Evolutionary conservation across 495 filamentous ascomycete genomes (phyloP).

Genomic region (Niebla homalea): DNA sequence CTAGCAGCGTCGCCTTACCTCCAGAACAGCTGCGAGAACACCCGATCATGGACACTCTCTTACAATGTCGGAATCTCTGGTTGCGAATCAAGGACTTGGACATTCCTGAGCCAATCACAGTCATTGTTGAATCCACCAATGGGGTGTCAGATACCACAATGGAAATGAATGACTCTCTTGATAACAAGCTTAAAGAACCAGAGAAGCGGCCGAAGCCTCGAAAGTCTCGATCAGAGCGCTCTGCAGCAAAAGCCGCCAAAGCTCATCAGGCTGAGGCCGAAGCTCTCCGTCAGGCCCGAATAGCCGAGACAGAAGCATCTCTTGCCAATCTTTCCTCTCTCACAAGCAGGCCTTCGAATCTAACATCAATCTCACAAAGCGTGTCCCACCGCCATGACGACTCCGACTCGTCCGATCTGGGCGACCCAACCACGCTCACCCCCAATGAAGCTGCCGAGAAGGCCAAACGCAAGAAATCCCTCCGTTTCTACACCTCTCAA

Average conservation of each 20-base stretch:
- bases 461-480: slow-evolving; percentile 66
- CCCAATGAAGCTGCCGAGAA: slow-evolving; percentile 65
- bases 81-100: slow-evolving; percentile 48
- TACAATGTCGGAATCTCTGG: slow-evolving; percentile 75
- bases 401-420: slow-evolving; percentile 47
- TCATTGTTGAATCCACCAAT: background rate
- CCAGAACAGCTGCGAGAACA: slow-evolving; percentile 72
- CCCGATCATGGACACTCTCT: slow-evolving; percentile 70
- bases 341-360: slow-evolving; percentile 15
- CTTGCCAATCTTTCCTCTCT: slow-evolving; percentile 52
- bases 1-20: slow-evolving; percentile 38
- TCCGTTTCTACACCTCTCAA: slow-evolving; percentile 94
- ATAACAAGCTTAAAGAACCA: background rate
- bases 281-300: slow-evolving; percentile 40
- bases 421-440: slow-evolving; percentile 49
- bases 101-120: slow-evolving; percentile 13
- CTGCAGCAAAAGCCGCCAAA: slow-evolving; percentile 23
- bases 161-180: slow-evolving; percentile 5
- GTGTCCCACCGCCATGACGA: slow-evolving; percentile 14
- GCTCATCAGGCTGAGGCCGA: slow-evolving; percentile 38
- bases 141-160: background rate
- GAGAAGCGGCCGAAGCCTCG: slow-evolving; percentile 24
- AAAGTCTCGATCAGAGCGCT: slow-evolving; percentile 38
- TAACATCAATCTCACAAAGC: slow-evolving; percentile 21
- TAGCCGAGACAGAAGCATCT: slow-evolving; percentile 49